Percentiles rank a stretch among this genome's conserved stretches.
phyloP scores from a whole-genome alignment of 2,329 filamentous ascomycete genomes.

The Cordyceps pruinosa region DNA sequence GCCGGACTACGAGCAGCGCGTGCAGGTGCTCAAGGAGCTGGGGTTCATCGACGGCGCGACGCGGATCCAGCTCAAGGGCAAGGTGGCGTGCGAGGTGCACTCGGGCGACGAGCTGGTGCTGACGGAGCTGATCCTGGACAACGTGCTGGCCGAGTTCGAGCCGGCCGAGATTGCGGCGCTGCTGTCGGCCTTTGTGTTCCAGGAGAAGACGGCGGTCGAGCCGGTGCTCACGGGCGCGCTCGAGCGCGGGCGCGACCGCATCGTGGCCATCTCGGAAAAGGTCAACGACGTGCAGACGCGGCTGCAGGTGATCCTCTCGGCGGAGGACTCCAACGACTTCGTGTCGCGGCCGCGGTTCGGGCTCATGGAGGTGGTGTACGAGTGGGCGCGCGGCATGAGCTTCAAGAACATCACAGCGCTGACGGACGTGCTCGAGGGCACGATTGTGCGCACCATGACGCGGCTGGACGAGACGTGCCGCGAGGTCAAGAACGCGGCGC shows the following conservation, averaged over 20 bases:
- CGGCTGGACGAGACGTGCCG: conserved; percentile 91
- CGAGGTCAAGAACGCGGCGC: conserved; percentile 93
- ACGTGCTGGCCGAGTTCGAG: conserved; percentile 90
- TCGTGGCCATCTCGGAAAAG: conserved; percentile 85
- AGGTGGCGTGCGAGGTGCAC: conserved; percentile 96
- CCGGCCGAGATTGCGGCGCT: conserved; percentile 94
- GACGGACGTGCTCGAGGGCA: conserved; percentile 94
- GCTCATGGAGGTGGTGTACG: conserved; percentile 94
- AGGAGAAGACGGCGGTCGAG: conserved; percentile 83
- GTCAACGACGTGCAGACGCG: conserved; percentile 84
- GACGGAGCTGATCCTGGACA: conserved; percentile 93
- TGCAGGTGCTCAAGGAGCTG: conserved; percentile 84
- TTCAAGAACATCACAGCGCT: conserved; percentile 96
- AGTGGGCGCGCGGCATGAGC: conserved; percentile 96
- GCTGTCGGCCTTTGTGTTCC: conserved; percentile 91
- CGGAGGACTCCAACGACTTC: conserved; percentile 90
- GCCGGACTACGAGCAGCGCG: conserved; percentile 93
- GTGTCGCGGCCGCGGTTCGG: conserved; percentile 82
- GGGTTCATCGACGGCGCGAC: conserved; percentile 83
- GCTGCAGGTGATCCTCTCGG: conserved; percentile 84
- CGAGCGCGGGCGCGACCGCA: conserved; percentile 74
- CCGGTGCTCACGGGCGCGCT: conserved; percentile 77
- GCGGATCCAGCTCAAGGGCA: conserved; percentile 92
- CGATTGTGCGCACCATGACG: conserved; percentile 92
- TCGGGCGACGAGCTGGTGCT: conserved; percentile 94